These are phyloP conservation scores for Alisma plantagoaquatica DNA, from an alignment of 106 monocot genomes.

Conservation along the genomic window DNA sequence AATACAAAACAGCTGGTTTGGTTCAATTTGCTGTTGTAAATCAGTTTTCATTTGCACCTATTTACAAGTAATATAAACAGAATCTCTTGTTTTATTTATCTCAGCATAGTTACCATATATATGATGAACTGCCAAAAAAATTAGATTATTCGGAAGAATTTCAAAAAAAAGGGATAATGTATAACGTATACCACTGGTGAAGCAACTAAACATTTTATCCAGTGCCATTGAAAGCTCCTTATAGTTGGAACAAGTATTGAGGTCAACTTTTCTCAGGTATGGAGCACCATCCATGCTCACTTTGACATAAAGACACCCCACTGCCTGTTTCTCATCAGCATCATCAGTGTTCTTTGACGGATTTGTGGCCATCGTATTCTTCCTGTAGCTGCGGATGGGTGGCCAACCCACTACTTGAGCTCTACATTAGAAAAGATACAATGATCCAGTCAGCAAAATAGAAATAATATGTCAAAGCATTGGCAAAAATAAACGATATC, in stretches of 20 bases:
- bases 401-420: slow-evolving; percentile 76
- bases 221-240: slow-evolving; percentile 53
- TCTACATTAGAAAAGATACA: slow-evolving; percentile 16
- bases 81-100: no score
- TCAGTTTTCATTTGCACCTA: no score
- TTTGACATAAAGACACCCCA: slow-evolving; percentile 46
- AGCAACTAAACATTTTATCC: slow-evolving; percentile 70
- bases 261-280: slow-evolving; percentile 52
- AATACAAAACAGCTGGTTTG: no score
- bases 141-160: no score
- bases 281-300: slow-evolving; percentile 79
- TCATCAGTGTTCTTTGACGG: slow-evolving; percentile 40
- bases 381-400: slow-evolving; percentile 56
- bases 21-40: no score
- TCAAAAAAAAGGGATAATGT: no score
- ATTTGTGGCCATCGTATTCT: slow-evolving; percentile 48
- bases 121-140: no score
- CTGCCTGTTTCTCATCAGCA: slow-evolving; percentile 24
- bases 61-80: no score
- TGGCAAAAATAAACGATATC: no score
- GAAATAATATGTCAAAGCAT: no score
- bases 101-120: no score
- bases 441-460: neutral
- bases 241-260: slow-evolving; percentile 38
- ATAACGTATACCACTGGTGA: slow-evolving; percentile 33